These are phyloP conservation scores for Crassisporium funariophilum DNA, from an alignment of 768 basidiomycete species.

Conservation along the genomic window DNA sequence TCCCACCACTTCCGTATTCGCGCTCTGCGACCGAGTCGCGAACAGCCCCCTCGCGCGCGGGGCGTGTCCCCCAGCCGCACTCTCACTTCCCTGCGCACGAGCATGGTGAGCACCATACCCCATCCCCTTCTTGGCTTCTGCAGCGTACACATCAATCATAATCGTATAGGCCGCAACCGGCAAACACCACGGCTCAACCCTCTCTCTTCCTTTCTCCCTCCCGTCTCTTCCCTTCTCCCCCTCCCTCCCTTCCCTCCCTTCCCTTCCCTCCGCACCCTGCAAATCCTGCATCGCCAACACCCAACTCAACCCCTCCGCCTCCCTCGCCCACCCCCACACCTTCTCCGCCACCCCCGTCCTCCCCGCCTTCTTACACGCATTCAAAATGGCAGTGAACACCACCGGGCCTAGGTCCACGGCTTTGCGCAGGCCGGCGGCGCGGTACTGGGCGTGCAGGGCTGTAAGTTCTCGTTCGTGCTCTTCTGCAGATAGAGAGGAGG, in stretches of 20 bases:
- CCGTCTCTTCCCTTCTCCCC: too few relatives aligned
- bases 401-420: constrained; percentile 58
- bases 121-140: constrained; percentile 36
- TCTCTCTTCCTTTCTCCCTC: too few relatives aligned
- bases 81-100: too few relatives aligned
- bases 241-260: too few relatives aligned
- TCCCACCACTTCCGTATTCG: not conserved
- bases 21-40: too few relatives aligned
- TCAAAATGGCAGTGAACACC: constrained; percentile 60
- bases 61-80: too few relatives aligned
- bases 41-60: too few relatives aligned
- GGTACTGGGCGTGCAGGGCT: constrained; percentile 5
- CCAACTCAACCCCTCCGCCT: constrained; percentile 62
- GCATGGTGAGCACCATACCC: too few relatives aligned
- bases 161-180: constrained; percentile 69
- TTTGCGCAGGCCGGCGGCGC: constrained; percentile 36
- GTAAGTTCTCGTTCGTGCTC: not conserved
- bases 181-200: constrained; percentile 57
- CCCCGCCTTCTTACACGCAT: constrained; percentile 60
- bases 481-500: too few relatives aligned
- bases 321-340: constrained; percentile 63
- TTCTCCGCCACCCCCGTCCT: constrained; percentile 57
- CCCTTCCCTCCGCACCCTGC: too few relatives aligned
- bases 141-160: constrained; percentile 65
- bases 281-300: constrained; percentile 1